Evolutionary conservation across 2,329 filamentous ascomycete species (phyloP).

Genomic region (Pseudohalonectria lignicola): DNA sequence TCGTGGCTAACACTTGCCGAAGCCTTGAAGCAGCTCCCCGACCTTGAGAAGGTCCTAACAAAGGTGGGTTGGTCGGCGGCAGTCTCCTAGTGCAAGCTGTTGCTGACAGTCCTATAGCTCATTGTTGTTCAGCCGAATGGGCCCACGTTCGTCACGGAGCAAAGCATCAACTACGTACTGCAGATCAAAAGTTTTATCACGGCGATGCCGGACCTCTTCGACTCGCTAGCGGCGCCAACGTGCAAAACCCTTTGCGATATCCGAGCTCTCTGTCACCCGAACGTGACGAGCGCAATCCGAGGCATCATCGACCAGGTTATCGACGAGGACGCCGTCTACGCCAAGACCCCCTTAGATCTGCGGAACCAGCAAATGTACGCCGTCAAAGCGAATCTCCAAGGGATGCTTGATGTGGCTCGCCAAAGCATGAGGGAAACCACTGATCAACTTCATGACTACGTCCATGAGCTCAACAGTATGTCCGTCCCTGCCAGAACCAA

Average conservation of each 20-base stretch:
- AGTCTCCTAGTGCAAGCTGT: neutral
- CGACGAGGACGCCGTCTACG: conserved; percentile 71
- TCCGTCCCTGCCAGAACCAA: too few species aligned
- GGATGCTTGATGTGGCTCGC: conserved; percentile 77
- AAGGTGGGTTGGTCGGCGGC: conserved; percentile 33
- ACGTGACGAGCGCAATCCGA: conserved; percentile 48
- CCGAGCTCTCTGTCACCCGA: conserved; percentile 55
- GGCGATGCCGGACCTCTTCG: conserved; percentile 54
- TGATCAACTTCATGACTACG: conserved; percentile 44
- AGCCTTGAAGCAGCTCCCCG: conserved; percentile 66
- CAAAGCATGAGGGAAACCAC: conserved; percentile 85
- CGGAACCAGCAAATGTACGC: conserved; percentile 87
- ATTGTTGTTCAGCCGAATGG: conserved; percentile 44
- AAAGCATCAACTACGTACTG: conserved; percentile 76
- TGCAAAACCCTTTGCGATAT: conserved; percentile 58
- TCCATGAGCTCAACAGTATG: conserved; percentile 55
- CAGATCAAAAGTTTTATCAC: conserved; percentile 74
- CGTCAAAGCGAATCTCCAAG: too few species aligned
- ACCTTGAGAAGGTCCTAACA: conserved; percentile 71
- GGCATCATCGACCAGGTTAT: conserved; percentile 58
- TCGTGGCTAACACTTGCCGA: too few species aligned
- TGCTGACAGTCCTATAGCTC: conserved; percentile 36
- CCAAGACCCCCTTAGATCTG: conserved; percentile 69
- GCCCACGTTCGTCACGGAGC: conserved; percentile 45
- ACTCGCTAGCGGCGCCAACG: conserved; percentile 54